phyloP scores from a whole-genome alignment of 257 asterid species.

The Gardenia jasminoides region DNA sequence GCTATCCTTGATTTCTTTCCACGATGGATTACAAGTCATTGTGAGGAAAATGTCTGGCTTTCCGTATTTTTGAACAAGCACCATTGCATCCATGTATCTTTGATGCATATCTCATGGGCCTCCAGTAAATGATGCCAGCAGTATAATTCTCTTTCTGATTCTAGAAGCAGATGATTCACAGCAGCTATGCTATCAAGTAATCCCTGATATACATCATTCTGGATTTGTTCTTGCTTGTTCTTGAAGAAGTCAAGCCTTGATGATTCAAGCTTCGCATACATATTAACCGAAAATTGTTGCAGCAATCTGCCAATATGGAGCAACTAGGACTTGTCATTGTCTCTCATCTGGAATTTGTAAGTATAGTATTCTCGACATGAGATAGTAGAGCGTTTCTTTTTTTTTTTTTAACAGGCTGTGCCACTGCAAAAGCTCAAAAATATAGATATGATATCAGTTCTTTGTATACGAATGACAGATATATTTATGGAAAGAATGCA shows the following conservation, averaged over 20 bases:
- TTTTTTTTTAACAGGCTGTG: too few species aligned
- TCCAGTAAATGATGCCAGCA: not conserved
- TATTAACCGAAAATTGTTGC: not conserved
- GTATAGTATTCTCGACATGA: not conserved
- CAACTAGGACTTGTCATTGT: not conserved
- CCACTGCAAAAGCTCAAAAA: too few species aligned
- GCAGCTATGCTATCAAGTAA: not conserved
- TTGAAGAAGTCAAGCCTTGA: not conserved
- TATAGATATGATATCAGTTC: too few species aligned
- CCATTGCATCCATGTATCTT: not conserved
- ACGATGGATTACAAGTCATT: too few species aligned
- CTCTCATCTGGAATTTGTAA: not conserved
- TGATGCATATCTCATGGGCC: not conserved
- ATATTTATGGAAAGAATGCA: too few species aligned
- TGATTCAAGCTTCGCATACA: not conserved
- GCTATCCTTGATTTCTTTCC: too few species aligned
- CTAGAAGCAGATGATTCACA: not conserved
- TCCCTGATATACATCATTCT: not conserved
- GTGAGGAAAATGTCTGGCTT: too few species aligned
- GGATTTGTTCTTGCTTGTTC: too few species aligned
- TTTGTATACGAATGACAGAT: too few species aligned
- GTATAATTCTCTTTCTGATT: not conserved
- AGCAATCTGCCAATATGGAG: not conserved
- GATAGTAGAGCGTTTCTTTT: not conserved
- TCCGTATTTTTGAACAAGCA: too few species aligned